phyloP scores from a whole-genome alignment of 2,329 filamentous ascomycete genomes.

The Hymenotorrendiella dingleyae region DNA sequence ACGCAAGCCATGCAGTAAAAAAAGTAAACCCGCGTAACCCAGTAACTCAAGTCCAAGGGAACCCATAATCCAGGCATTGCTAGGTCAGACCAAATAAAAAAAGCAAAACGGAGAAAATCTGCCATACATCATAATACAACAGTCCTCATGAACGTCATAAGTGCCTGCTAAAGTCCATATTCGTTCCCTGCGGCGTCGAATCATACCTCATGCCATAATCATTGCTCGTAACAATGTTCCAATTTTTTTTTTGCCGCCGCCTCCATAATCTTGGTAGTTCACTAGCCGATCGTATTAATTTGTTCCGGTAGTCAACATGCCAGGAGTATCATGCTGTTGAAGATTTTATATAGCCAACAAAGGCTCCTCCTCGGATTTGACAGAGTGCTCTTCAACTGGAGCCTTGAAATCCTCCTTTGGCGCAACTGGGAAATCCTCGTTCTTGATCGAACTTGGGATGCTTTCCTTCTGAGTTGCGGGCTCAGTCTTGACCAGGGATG shows the following conservation, averaged over 20 bases:
- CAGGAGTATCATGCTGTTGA: background rate
- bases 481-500: conserved; percentile 25
- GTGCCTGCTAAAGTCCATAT: conserved; percentile 15
- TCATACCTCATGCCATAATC: conserved; percentile 16
- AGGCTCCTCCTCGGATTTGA: conserved; percentile 20
- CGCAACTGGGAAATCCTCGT: conserved; percentile 28
- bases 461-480: conserved; percentile 19
- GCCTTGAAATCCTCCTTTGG: conserved; percentile 29
- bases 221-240: conserved; percentile 9
- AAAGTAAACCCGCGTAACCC: conserved; percentile 7
- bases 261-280: background rate
- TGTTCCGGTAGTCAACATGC: background rate
- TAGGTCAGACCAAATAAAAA: conserved; percentile 8
- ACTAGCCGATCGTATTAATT: conserved; percentile 1
- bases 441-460: conserved; percentile 17
- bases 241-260: conserved; percentile 1
- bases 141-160: conserved; percentile 18
- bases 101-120: conserved; percentile 9
- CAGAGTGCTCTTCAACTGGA: conserved; percentile 7
- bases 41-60: conserved; percentile 5
- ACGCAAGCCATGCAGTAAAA: conserved; percentile 22
- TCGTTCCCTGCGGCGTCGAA: conserved; percentile 13
- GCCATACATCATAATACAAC: conserved; percentile 22
- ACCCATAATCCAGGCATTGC: conserved; percentile 4
- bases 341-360: conserved; percentile 24